A percentile compares a stretch with the other conserved stretches of the same genome.
These are phyloP conservation scores for Sporormia fimetaria DNA, from an alignment of 495 filamentous ascomycete genomes.

Conservation along the genomic window DNA sequence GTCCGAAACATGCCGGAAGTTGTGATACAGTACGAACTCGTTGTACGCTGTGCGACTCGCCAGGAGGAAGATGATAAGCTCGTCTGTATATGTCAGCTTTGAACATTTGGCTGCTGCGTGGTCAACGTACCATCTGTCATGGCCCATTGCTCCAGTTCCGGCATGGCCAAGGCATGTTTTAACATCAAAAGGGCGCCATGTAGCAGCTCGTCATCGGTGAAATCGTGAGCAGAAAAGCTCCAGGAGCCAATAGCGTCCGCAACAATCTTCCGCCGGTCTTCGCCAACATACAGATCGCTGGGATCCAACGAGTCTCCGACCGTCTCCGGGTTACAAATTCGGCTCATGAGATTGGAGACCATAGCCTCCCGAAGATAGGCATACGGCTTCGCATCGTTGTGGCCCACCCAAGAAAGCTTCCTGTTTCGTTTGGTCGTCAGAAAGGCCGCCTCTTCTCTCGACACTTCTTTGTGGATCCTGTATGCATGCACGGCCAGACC, in stretches of 20 bases:
- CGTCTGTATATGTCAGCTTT: slow-evolving; percentile 30
- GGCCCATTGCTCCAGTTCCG: slow-evolving; percentile 67
- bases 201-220: slow-evolving; percentile 77
- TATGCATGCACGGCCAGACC: slow-evolving; percentile 73
- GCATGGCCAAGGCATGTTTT: slow-evolving; percentile 73
- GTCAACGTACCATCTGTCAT: slow-evolving; percentile 51
- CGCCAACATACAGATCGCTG: slow-evolving; percentile 39
- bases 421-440: slow-evolving; percentile 55
- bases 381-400: slow-evolving; percentile 78
- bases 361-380: slow-evolving; percentile 76
- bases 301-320: slow-evolving; percentile 41
- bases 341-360: slow-evolving; percentile 83
- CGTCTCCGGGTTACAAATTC: slow-evolving; percentile 71
- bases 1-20: slow-evolving; percentile 94
- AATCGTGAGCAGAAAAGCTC: slow-evolving; percentile 81
- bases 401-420: slow-evolving; percentile 85
- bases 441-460: slow-evolving; percentile 55
- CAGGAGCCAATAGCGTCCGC: slow-evolving; percentile 64
- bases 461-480: slow-evolving; percentile 59
- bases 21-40: slow-evolving; percentile 93
- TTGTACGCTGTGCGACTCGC: slow-evolving; percentile 85
- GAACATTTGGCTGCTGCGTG: not conserved
- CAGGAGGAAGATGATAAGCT: slow-evolving; percentile 67
- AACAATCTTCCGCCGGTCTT: slow-evolving; percentile 50
- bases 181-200: slow-evolving; percentile 72